Conservation (phyloP, 2,329 filamentous ascomycete genomes). For the Emericellopsis cladophorae region DNA sequence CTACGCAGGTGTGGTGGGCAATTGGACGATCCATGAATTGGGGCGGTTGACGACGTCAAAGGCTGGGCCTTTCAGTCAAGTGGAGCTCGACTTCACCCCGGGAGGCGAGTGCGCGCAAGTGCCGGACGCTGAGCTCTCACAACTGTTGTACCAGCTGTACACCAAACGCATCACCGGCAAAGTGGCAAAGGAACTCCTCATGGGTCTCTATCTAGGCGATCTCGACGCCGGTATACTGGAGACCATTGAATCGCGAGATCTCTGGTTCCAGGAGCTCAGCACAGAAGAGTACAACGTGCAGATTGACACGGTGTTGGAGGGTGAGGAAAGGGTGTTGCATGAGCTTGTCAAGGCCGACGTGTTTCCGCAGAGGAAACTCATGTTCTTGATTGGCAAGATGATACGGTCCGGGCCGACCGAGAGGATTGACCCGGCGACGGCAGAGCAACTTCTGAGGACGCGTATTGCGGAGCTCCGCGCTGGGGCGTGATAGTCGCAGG, state of each 20-base stretch:
- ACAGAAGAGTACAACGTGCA: conserved; percentile 33
- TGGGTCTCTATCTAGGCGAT: conserved; percentile 35
- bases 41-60: conserved; percentile 51
- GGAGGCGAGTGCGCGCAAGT: conserved; percentile 34
- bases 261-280: conserved; percentile 43
- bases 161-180: conserved; percentile 37
- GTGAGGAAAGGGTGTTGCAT: conserved; percentile 31
- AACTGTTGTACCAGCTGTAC: conserved; percentile 36
- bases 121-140: conserved; percentile 31
- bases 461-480: conserved; percentile 11
- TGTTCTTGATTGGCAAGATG: conserved; percentile 48
- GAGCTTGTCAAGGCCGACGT: conserved; percentile 30
- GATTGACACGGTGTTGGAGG: conserved; percentile 27
- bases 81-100: conserved; percentile 24
- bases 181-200: conserved; percentile 45
- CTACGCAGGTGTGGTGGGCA: conserved; percentile 37
- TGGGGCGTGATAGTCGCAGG: no score
- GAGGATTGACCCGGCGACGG: conserved; percentile 38
- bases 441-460: conserved; percentile 30
- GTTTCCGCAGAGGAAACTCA: conserved; percentile 45
- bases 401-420: conserved; percentile 39
- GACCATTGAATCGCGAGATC: conserved; percentile 29
- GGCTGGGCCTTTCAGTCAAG: conserved; percentile 15
- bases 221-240: conserved; percentile 27
- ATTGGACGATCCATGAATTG: conserved; percentile 66